Conservation (phyloP, 495 filamentous ascomycete genomes). For the Penicillium roqueforti region DNA sequence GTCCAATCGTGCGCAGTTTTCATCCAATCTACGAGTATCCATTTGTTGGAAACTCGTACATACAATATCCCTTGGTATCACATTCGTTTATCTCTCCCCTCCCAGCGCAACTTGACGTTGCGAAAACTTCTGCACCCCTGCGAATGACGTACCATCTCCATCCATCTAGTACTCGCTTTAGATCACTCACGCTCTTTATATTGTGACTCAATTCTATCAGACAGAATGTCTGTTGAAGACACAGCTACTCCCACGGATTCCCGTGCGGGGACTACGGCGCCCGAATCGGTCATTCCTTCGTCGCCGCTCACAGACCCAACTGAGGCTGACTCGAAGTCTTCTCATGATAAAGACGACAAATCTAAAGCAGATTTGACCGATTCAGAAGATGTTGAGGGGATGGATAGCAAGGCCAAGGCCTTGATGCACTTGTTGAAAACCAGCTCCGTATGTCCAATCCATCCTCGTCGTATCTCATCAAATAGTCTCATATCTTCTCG, state of each 20-base stretch:
- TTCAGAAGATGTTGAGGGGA: slow-evolving; percentile 32
- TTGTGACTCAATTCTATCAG: neutral
- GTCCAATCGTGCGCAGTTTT: neutral
- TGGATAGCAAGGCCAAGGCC: slow-evolving; percentile 41
- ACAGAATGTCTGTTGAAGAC: slow-evolving; percentile 32
- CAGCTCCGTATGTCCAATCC: slow-evolving; percentile 45
- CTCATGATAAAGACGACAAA: neutral
- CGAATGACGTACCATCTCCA: slow-evolving; percentile 18
- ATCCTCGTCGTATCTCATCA: neutral
- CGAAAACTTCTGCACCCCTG: slow-evolving; percentile 11
- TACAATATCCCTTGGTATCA: too few species aligned
- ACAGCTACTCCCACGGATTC: slow-evolving; percentile 34
- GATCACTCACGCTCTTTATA: neutral
- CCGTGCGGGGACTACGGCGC: slow-evolving; percentile 25
- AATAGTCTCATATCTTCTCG: neutral
- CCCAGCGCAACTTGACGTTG: neutral
- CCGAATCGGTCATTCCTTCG: slow-evolving; percentile 43
- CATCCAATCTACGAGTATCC: neutral
- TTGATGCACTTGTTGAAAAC: slow-evolving; percentile 43
- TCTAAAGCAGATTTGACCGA: slow-evolving; percentile 9
- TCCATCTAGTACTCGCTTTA: neutral
- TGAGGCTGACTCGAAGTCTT: slow-evolving; percentile 15
- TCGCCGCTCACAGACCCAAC: slow-evolving; percentile 32
- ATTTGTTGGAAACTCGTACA: neutral
- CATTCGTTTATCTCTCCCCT: neutral